Evolutionary conservation across 345 rosid species (phyloP), one percentile per base, ranked within the genome.

Genomic region (Eucalyptus cloeziana): DNA sequence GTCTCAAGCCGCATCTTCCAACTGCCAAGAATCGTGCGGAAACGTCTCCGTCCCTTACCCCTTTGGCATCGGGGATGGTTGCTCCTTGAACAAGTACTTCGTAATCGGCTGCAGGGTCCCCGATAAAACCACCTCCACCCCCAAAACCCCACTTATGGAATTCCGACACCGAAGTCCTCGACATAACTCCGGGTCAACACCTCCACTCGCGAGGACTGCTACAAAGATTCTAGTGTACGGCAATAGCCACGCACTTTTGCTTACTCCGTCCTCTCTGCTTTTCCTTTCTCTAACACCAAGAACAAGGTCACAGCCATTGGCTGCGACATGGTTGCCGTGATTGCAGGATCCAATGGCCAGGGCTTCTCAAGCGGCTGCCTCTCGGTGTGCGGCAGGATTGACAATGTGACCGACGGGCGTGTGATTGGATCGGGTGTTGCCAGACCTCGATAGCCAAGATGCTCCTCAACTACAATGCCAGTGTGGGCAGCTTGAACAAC

Each of bases 341-440:
- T 88, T 13, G 3, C 21, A 11, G 89, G 89, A 3, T 7, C 49
- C 27, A 49, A 45, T 4, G 86, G 49, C 19, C 4, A 31, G 7
- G 25, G 11, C 13, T 47, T 27, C 33, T 58, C 25, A 7, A 87
- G 27, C 10, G 86, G 89, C 45, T 87, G 86, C 85, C 19, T 69
- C 47, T 49, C 86, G 10, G 10, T 24, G 81, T 87, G 89, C 51
- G 2, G 19, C 0, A 0, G 52, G 52, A 50, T 50, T 5, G 52
- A 50, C 2, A 0, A 50, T 1, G 7, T 50, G 49, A 85, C 33
- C 3, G 56, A 89, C 11, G 85, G 64, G 67, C 89, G 2, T 92
- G 93, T 87, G 16, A 69, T 50, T 93, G 95, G 12, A 49, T 91
- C 13, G 93, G 91, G 21, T 94, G 94, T 60, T 94, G 96, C 37